Conservation (phyloP, 805 yeast species). For the Danielozyma ontarioensis region DNA sequence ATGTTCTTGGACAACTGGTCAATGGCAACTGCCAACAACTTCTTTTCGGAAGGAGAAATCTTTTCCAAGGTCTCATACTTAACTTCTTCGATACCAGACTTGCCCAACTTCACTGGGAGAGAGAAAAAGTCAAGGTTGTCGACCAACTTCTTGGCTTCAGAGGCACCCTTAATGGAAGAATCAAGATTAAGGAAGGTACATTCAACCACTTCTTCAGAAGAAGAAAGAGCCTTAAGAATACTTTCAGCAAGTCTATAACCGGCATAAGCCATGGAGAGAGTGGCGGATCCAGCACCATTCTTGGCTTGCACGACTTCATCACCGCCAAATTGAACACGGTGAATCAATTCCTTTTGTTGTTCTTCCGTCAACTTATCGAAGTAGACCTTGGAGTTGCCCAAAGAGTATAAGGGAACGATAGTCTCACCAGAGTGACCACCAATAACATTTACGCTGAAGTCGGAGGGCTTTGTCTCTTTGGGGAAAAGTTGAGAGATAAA, state of each 20-base stretch:
- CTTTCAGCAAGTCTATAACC: conserved; percentile 74
- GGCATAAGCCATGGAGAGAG: conserved; percentile 93
- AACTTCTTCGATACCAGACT: conserved; percentile 52
- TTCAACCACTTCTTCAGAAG: conserved; percentile 31
- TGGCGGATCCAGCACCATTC: conserved; percentile 92
- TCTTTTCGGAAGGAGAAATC: conserved; percentile 48
- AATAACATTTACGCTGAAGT: conserved; percentile 64
- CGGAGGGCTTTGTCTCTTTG: conserved; percentile 42
- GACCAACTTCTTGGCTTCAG: conserved; percentile 44
- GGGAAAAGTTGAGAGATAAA: conserved; percentile 58
- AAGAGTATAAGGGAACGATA: conserved; percentile 77
- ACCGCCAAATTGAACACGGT: conserved; percentile 64
- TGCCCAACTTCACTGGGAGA: conserved; percentile 53
- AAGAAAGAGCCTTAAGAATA: conserved; percentile 29
- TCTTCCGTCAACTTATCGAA: conserved; percentile 31
- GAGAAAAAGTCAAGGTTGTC: conserved; percentile 45
- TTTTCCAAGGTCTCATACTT: conserved; percentile 48
- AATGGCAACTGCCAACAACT: conserved; percentile 48
- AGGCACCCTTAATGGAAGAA: conserved; percentile 44
- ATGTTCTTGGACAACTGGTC: conserved; percentile 52
- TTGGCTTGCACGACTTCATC: conserved; percentile 96
- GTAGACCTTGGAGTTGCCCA: conserved; percentile 28
- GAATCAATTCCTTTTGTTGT: conserved; percentile 31
- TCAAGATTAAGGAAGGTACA: conserved; percentile 52
- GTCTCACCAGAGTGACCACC: conserved; percentile 98